Evolutionary conservation across 176 grass and related monocot genomes (phyloP).

Genomic region (Alopecurus myosuroides): DNA sequence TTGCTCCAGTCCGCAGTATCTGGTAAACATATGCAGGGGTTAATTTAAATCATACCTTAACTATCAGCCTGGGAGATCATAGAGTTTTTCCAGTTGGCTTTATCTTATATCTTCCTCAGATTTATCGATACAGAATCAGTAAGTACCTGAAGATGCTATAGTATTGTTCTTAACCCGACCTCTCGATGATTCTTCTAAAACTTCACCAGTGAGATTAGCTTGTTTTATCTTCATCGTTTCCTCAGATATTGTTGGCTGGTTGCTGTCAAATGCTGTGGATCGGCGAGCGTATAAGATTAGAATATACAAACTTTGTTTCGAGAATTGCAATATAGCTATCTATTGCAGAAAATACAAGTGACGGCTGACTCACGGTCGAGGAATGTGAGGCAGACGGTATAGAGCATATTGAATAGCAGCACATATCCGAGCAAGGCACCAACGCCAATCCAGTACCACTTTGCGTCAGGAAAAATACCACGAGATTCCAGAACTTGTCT

Average conservation of each 20-base stretch:
- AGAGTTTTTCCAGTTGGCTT: neutral
- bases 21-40: slow-evolving; percentile 5
- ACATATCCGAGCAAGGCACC: slow-evolving; percentile 64
- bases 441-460: slow-evolving; percentile 83
- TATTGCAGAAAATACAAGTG: neutral
- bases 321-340: neutral
- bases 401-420: slow-evolving; percentile 71
- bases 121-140: neutral
- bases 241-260: slow-evolving; percentile 57
- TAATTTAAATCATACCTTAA: slow-evolving; percentile 7
- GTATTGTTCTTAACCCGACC: slow-evolving; percentile 10
- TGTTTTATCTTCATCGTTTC: slow-evolving; percentile 57
- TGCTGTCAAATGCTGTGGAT: slow-evolving; percentile 52
- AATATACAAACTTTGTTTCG: neutral
- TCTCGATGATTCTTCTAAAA: slow-evolving; percentile 27
- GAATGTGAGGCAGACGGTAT: slow-evolving; percentile 61
- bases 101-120: neutral
- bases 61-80: neutral
- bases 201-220: slow-evolving; percentile 59
- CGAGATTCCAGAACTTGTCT: slow-evolving; percentile 44
- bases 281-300: neutral
- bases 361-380: slow-evolving; percentile 48
- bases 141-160: slow-evolving; percentile 34
- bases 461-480: slow-evolving; percentile 52
- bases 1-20: slow-evolving; percentile 22